Evolutionary conservation across 306 rosid species (phyloP).

Genomic region (Casuarina cunninghamiana): DNA sequence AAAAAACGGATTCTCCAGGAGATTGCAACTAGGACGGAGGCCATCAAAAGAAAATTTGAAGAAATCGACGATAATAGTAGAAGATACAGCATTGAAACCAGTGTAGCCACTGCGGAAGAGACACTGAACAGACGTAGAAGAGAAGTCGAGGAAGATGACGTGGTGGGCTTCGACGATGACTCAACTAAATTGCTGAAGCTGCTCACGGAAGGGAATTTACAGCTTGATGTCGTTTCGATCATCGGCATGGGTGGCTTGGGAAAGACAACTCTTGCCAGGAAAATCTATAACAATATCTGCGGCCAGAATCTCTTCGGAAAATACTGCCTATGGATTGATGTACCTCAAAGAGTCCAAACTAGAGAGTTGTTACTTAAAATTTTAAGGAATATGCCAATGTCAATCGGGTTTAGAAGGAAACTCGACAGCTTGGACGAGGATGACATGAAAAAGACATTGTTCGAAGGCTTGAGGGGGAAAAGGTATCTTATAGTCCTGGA

Average conservation of each 20-base stretch:
- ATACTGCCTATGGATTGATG: not conserved
- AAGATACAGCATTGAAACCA: not conserved
- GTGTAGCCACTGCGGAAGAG: not conserved
- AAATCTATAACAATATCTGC: not conserved
- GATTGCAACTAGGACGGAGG: not conserved
- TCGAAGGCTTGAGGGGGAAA: not conserved
- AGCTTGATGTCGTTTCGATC: not conserved
- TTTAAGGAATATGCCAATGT: not conserved
- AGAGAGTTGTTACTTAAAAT: not conserved
- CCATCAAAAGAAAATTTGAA: not conserved
- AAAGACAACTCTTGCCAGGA: not conserved
- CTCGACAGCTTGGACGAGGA: not conserved
- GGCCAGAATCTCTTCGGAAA: not conserved
- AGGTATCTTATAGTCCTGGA: conserved; percentile 14
- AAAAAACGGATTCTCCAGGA: not conserved
- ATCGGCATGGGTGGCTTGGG: not conserved
- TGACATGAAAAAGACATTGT: not conserved
- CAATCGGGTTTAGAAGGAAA: too few relatives aligned
- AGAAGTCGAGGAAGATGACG: not conserved
- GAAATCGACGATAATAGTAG: not conserved
- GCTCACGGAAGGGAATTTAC: not conserved
- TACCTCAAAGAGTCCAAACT: not conserved
- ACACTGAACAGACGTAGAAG: not conserved
- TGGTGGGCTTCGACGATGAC: not conserved
- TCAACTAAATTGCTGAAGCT: not conserved